Base-by-base conservation (phyloP, 78 protist species). In the Dictyostelium firmibasis region DNA sequence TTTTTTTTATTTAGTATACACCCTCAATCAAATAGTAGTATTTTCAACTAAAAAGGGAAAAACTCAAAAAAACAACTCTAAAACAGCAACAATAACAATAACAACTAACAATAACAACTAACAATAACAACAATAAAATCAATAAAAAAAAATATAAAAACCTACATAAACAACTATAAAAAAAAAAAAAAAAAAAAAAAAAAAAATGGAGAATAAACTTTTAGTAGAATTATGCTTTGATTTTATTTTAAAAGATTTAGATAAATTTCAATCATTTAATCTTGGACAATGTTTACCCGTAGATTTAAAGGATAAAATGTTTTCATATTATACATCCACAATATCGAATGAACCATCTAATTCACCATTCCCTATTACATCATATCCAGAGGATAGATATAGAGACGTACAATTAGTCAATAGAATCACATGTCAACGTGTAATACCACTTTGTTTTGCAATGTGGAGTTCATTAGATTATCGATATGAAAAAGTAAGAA, bases 381-480 rank as follows among this genome's bases (percentile, higher is more conserved):
- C 85, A 13, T 91, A 82, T 38, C 95, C 95, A 16, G 95, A 91
- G 57, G 95, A 91, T 25, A 35, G 95, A 36, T 91, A 91, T 38
- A 83, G 95, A 14, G 95, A 91, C 23, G 95, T 91, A 0, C 95
- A 91, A 29, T 69, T 91, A 10, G 95, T 91, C 8, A 91, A 91
- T 41, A 31, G 95, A 20, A 91, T 91, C 47, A 91, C 95, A 0
- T 91, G 95, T 60, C 95, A 91, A 81, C 36, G 95, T 29, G 95
- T 91, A 3, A 91, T 91, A 10, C 95, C 95, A 36, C 83, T 91
- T 4, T 91, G 95, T 38, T 91, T 91, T 84, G 95, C 95, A 62
- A 91, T 91, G 95, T 91, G 95, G 95, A 47, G 78, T 31, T 91
- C 95, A 7, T 81, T 91, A n/a, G 95, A 91, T 76, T 91, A 91